phyloP scores from a whole-genome alignment of 2,329 filamentous ascomycete genomes.

The Diaporthe ilicicola region DNA sequence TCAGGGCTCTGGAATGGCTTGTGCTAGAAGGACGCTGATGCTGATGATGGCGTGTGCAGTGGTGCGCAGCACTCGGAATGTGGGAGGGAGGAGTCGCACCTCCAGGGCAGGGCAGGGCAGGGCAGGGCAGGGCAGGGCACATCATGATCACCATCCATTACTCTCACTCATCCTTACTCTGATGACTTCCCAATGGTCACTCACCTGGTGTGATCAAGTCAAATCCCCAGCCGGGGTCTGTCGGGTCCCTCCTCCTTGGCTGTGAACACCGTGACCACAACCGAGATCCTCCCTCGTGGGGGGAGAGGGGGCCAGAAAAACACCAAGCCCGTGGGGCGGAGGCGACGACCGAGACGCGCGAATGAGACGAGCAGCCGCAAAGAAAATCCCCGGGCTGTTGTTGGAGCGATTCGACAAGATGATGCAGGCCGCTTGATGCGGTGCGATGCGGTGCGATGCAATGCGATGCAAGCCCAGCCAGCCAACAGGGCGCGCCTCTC shows the following conservation, averaged over 20 bases:
- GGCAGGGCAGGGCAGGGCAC: too few species aligned
- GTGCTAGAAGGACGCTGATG: slow-evolving; percentile 2
- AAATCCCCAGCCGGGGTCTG: neutral
- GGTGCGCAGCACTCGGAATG: slow-evolving; percentile 17
- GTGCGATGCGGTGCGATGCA: neutral
- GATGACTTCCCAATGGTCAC: neutral
- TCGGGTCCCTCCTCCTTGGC: neutral
- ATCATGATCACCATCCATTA: neutral
- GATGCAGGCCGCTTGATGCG: neutral
- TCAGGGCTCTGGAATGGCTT: slow-evolving; percentile 12
- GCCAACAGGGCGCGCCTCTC: slow-evolving; percentile 9
- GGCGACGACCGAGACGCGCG: neutral
- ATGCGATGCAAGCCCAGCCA: neutral
- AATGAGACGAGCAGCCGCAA: neutral
- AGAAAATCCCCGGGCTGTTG: neutral
- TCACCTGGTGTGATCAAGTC: neutral
- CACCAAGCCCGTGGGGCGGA: neutral
- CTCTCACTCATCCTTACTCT: neutral
- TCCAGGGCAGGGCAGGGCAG: too few species aligned
- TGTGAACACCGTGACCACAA: neutral
- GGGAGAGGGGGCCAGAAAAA: too few species aligned
- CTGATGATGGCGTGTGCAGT: slow-evolving; percentile 8
- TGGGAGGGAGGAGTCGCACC: neutral
- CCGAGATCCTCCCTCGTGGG: neutral
- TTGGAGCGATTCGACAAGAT: slow-evolving; percentile 1